A percentile compares a stretch with the other conserved stretches of the same genome.
These are phyloP conservation scores for Hypoxylon perforatum DNA, from an alignment of 495 filamentous ascomycete genomes.

Conservation along the genomic window DNA sequence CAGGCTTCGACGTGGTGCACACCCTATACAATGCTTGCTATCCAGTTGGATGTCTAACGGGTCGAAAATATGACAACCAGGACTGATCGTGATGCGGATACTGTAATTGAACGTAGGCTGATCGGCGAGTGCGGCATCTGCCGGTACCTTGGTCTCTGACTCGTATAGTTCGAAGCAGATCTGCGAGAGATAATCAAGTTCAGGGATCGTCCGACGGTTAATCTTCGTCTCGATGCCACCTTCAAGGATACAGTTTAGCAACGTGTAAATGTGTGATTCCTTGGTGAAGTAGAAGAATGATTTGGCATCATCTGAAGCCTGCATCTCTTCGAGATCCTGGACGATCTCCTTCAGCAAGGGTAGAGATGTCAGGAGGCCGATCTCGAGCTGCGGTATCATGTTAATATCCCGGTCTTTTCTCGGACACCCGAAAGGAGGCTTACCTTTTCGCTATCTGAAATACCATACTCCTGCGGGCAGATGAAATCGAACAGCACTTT, in stretches of 20 bases:
- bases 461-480: conserved; percentile 97
- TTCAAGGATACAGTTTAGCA: conserved; percentile 97
- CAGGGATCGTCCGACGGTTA: conserved; percentile 89
- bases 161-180: conserved; percentile 99
- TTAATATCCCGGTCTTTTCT: conserved; percentile 12
- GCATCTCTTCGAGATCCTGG: conserved; percentile 94
- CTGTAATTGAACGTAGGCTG: conserved; percentile 82
- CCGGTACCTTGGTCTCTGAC: conserved; percentile 75
- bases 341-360: conserved; percentile 96
- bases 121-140: conserved; percentile 54
- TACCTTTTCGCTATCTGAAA: conserved; percentile 87
- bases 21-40: conserved; percentile 93
- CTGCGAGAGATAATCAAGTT: conserved; percentile 96
- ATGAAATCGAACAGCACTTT: conserved; percentile 99
- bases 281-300: conserved; percentile 99
- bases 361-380: conserved; percentile 91
- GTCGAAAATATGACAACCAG: conserved; percentile 95
- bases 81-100: conserved; percentile 94
- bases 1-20: conserved; percentile 85
- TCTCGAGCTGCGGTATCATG: conserved; percentile 71
- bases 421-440: conserved; percentile 6
- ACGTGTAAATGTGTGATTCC: conserved; percentile 97
- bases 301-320: conserved; percentile 91
- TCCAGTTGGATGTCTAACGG: conserved; percentile 96
- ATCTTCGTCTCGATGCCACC: conserved; percentile 93